Evolutionary conservation across 139 green algal genomes (phyloP).

Genomic region (Eudorina sp.): DNA sequence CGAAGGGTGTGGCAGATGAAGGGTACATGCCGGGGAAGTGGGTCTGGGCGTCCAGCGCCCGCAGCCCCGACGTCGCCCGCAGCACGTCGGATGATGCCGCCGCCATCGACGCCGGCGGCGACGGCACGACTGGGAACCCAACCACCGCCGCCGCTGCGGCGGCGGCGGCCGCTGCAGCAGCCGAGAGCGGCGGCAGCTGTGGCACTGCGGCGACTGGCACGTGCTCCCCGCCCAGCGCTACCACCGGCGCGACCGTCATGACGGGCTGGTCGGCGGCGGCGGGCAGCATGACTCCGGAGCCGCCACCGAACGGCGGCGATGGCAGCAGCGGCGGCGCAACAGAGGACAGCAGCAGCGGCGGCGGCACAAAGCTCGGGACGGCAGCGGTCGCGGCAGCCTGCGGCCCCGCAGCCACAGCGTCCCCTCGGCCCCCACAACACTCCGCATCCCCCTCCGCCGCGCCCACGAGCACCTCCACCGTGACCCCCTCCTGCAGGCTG

Average conservation of each 20-base stretch:
- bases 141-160: too few relatives aligned
- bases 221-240: neutral
- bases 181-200: neutral
- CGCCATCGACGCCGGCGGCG: neutral
- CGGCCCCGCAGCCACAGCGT: too few relatives aligned
- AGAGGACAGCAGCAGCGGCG: neutral
- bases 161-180: neutral
- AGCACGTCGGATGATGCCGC: too few relatives aligned
- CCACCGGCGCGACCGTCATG: neutral
- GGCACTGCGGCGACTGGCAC: neutral
- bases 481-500: conserved; percentile 21
- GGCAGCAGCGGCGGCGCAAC: neutral
- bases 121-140: neutral
- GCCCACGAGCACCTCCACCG: conserved; percentile 36
- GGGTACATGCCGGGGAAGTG: too few relatives aligned
- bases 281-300: neutral
- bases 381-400: neutral
- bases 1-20: too few relatives aligned
- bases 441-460: neutral
- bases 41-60: too few relatives aligned
- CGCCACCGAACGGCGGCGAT: neutral
- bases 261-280: neutral
- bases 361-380: neutral
- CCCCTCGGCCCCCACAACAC: neutral
- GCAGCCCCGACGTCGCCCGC: too few relatives aligned